Evolutionary conservation across 2,329 filamentous ascomycete genomes (phyloP), one percentile per base, ranked within the genome.

Genomic region (Xylariaceae sp.): DNA sequence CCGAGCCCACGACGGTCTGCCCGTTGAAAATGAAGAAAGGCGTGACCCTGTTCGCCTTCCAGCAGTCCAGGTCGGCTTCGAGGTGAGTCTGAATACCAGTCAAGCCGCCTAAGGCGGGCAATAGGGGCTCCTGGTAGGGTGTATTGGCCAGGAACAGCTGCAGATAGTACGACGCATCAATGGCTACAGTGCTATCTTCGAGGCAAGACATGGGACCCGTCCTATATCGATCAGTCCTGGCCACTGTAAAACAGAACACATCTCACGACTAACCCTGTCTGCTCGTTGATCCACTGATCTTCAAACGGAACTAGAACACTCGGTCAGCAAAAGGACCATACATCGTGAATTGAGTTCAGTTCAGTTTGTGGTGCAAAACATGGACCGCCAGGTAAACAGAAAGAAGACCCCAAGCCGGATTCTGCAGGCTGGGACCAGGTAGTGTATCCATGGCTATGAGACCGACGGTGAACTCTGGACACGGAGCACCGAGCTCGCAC

Each of bases 1-100:
- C 82, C 55, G 85, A 83, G 41, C 84, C 85, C 27, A 81, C 80
- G 44, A 88, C 75, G 27, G 88, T 79, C 54, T 95, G 77, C 24
- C 92, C 92, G 60, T 90, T 86, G 64, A 98, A 98, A 36, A 98
- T 74, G 61, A 98, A 97, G 47, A 94, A 69, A 2, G 86, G 86
- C n/a, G 71, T 78, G 36, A 94, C 82, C 14, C 77, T 76, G 53
- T 81, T 68, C 31, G 74, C 73, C 44, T 78, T 76, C 71, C 92
- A 87, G 42, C 71, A 69, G 44, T 84, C 74, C 19, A 98, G 69
- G 52, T 94, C 86, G 35, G 76, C 73, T 58, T 86, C 78, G 47
- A 98, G 83, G 55, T 84, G 83, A 49, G 69, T 71, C 62, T 78
- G 78, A 57, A 97, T 74, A 37, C 85, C 85, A 44, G 90, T 92